Conservation (phyloP, 2,329 filamentous ascomycete species). For the Pseudogymnoascus sp. region DNA sequence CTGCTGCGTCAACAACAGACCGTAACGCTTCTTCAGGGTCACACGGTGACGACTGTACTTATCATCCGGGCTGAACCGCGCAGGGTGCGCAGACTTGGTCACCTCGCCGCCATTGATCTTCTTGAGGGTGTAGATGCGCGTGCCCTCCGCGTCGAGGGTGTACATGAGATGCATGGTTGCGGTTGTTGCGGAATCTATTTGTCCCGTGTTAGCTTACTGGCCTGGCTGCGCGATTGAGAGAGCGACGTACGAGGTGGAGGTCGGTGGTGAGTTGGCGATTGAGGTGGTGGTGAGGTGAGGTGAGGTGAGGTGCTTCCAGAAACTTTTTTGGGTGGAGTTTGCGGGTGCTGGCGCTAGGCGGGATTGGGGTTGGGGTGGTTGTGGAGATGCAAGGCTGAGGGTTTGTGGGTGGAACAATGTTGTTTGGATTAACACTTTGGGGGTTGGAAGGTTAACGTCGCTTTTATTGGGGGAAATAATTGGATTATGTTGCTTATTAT, state of each 20-base stretch:
- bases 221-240: background rate
- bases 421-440: too few species aligned
- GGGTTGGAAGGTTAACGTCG: too few species aligned
- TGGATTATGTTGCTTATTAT: too few species aligned
- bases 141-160: constrained; percentile 73
- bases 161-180: constrained; percentile 68
- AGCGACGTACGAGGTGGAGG: background rate
- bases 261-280: background rate
- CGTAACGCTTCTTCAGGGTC: constrained; percentile 88
- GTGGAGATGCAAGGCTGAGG: background rate
- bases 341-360: background rate
- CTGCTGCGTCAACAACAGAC: constrained; percentile 77
- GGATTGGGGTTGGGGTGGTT: background rate
- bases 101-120: constrained; percentile 78
- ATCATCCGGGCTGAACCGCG: constrained; percentile 95
- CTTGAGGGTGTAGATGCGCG: constrained; percentile 90
- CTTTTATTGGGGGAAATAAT: too few species aligned
- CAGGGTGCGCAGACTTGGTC: constrained; percentile 93
- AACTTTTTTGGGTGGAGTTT: constrained; percentile 2
- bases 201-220: background rate
- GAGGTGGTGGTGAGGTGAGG: background rate
- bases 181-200: background rate
- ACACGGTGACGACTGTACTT: constrained; percentile 97
- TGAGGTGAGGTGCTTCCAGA: background rate
- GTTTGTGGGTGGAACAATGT: background rate